Evolutionary conservation across 768 basidiomycete species (phyloP).

Genomic region (Gelatoporia subvermispora): DNA sequence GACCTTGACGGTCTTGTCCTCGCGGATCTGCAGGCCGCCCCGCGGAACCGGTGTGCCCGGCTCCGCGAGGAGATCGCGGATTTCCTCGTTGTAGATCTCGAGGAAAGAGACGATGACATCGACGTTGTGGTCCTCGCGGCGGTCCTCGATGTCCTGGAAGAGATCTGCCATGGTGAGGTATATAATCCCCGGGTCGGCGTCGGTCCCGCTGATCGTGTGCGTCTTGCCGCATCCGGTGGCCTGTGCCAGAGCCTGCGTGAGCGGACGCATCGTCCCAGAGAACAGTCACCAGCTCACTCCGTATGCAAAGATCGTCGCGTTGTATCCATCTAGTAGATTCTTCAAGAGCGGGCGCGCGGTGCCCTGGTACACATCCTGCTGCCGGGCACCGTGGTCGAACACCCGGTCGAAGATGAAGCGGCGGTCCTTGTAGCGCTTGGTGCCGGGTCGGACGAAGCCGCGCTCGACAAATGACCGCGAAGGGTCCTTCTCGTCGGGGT

Average conservation of each 20-base stretch:
- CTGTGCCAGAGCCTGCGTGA: constrained; percentile 36
- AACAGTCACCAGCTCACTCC: constrained; percentile 58
- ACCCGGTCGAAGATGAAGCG: constrained; percentile 97
- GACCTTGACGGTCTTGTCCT: constrained; percentile 91
- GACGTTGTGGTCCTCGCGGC: constrained; percentile 77
- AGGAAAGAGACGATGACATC: constrained; percentile 93
- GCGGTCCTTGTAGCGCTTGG: constrained; percentile 93
- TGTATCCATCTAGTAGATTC: constrained; percentile 89
- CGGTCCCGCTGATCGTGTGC: constrained; percentile 95
- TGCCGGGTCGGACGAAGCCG: constrained; percentile 80
- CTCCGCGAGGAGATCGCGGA: constrained; percentile 89
- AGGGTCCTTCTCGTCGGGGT: constrained; percentile 87
- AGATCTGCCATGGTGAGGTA: constrained; percentile 97
- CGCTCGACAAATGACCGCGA: constrained; percentile 77
- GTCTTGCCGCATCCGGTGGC: constrained; percentile 99
- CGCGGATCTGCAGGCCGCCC: constrained; percentile 89
- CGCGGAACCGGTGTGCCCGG: constrained; percentile 56
- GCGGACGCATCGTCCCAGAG: not conserved
- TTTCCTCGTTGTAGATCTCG: constrained; percentile 99
- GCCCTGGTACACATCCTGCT: constrained; percentile 82
- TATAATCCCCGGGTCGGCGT: constrained; percentile 85
- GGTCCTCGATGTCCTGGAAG: constrained; percentile 88
- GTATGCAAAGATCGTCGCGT: constrained; percentile 97
- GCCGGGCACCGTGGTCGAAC: constrained; percentile 74
- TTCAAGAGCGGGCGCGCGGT: constrained; percentile 83